These are phyloP conservation scores for Neofusicoccum cordaticola DNA, from an alignment of 2,329 filamentous ascomycete species.

Conservation along the genomic window DNA sequence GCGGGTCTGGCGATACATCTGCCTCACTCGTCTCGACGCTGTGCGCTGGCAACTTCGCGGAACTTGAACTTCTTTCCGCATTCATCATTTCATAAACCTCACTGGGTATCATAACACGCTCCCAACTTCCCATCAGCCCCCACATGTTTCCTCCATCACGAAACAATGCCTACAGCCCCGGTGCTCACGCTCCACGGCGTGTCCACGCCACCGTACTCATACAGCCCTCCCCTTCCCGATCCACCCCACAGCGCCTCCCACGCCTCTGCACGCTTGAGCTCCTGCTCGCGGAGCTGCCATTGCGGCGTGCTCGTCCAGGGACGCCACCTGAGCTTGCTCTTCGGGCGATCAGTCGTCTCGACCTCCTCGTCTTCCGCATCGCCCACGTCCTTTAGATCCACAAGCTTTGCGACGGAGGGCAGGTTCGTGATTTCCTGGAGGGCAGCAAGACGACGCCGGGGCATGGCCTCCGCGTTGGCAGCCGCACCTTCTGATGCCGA, in stretches of 20 bases:
- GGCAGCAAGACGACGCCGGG: neutral
- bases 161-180: slow-evolving; percentile 5
- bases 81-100: slow-evolving; percentile 6
- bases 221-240: neutral
- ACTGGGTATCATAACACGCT: slow-evolving; percentile 4
- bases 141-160: neutral
- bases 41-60: too few species aligned
- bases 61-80: neutral
- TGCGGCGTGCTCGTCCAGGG: slow-evolving; percentile 18
- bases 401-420: slow-evolving; percentile 1
- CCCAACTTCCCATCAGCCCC: neutral
- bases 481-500: neutral
- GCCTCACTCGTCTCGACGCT: too few species aligned
- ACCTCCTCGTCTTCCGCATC: neutral
- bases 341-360: neutral
- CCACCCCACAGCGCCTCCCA: slow-evolving; percentile 15
- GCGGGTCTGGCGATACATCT: too few species aligned
- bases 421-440: slow-evolving; percentile 12
- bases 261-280: slow-evolving; percentile 7
- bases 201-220: neutral
- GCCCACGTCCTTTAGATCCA: neutral
- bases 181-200: slow-evolving; percentile 11
- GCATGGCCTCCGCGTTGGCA: neutral
- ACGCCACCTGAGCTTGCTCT: slow-evolving; percentile 11
- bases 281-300: slow-evolving; percentile 18